phyloP scores from a whole-genome alignment of 139 green algal species.

The Coelastrella sp. region DNA sequence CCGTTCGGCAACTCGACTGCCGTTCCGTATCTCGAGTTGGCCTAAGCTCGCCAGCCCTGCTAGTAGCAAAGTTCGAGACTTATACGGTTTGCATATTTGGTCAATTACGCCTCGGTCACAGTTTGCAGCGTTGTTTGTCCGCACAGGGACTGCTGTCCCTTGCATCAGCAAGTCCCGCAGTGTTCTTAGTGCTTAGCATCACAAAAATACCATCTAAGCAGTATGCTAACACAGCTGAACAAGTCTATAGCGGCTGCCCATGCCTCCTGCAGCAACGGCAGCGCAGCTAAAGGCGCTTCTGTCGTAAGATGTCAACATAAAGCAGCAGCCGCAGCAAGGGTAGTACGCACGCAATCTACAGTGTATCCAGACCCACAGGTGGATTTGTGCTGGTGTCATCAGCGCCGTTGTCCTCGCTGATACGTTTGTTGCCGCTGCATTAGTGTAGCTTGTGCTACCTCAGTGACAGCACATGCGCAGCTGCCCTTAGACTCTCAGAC shows the following conservation, averaged over 20 bases:
- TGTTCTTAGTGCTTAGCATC: no score
- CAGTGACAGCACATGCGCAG: no score
- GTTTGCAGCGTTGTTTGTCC: background rate
- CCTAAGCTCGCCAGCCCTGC: background rate
- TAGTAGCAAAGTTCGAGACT: no score
- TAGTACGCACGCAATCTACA: background rate
- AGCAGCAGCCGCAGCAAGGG: background rate
- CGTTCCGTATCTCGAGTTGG: background rate
- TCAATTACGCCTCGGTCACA: background rate
- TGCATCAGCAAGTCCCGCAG: no score
- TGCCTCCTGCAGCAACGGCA: background rate
- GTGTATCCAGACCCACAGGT: slow-evolving; percentile 30
- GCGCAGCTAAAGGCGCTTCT: background rate
- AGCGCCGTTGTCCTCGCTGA: no score
- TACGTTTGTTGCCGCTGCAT: no score
- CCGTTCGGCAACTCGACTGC: background rate
- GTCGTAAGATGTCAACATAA: background rate
- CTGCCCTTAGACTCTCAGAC: no score
- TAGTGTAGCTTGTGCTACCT: no score
- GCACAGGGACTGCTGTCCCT: no score
- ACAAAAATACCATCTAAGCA: background rate
- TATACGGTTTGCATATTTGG: no score
- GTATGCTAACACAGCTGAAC: background rate
- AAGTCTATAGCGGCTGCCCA: background rate
- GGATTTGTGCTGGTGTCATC: no score